Conservation (phyloP, 441 rosid species). For the Rhodomyrtus psidioides region DNA sequence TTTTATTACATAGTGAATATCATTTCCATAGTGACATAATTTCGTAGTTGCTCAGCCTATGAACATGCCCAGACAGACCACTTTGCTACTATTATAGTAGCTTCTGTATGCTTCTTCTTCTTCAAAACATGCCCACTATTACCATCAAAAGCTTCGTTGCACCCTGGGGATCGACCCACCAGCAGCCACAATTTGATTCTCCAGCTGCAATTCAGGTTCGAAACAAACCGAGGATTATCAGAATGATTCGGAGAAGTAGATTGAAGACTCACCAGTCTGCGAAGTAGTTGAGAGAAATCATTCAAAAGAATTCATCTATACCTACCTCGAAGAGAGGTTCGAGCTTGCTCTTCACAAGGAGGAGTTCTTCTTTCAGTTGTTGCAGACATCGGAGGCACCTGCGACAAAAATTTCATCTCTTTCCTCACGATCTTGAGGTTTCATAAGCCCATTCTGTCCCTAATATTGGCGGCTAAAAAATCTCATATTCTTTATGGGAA, state of each 20-base stretch:
- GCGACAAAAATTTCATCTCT: background rate
- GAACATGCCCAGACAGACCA: too few relatives aligned
- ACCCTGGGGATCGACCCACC: background rate
- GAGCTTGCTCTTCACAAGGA: background rate
- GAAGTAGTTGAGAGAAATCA: background rate
- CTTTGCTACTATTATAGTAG: background rate
- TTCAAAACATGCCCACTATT: background rate
- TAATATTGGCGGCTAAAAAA: background rate
- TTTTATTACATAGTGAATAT: background rate
- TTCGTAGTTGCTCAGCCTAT: background rate
- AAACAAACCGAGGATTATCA: background rate
- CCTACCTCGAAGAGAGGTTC: background rate
- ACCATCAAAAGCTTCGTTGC: background rate
- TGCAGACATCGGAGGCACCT: background rate
- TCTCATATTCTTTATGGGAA: background rate
- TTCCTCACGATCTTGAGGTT: background rate
- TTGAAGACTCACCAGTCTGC: background rate
- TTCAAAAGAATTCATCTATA: background rate
- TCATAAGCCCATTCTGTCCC: background rate
- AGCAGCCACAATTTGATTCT: background rate
- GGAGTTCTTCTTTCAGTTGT: background rate
- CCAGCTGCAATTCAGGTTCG: background rate
- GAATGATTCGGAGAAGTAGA: background rate
- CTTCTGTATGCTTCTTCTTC: background rate
- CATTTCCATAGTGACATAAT: background rate